phyloP scores from a whole-genome alignment of 176 grass and related monocot genomes.

The barley (Hordeum vulgare) region MorexV3_pseudomolecules_assembly NC_058522.1:128795641-128796140 shows the following conservation, averaged over 20 bases:
- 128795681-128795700: not conserved
- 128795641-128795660: slow-evolving; percentile 13
- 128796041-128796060: not conserved
- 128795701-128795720: not conserved
- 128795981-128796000: not conserved
- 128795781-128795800: slow-evolving; percentile 16
- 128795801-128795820: slow-evolving; percentile 8
- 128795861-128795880: slow-evolving; percentile 6
- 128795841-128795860: slow-evolving; percentile 19
- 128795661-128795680: slow-evolving; percentile 25
- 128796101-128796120: not conserved
- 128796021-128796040: not conserved
- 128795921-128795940: slow-evolving; percentile 7
- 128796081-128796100: not conserved
- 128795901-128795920: slow-evolving; percentile 21
- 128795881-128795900: slow-evolving; percentile 5
- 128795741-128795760: not conserved
- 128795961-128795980: not conserved
- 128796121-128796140: not conserved
- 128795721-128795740: slow-evolving; percentile 1
- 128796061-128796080: not conserved
- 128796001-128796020: not conserved
- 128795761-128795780: slow-evolving; percentile 3
- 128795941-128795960: slow-evolving; percentile 7
- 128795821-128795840: slow-evolving; percentile 37